These are phyloP conservation scores for Spergularia azorica DNA, from an alignment of 179 eudicot genomes.

Conservation along the genomic window DNA sequence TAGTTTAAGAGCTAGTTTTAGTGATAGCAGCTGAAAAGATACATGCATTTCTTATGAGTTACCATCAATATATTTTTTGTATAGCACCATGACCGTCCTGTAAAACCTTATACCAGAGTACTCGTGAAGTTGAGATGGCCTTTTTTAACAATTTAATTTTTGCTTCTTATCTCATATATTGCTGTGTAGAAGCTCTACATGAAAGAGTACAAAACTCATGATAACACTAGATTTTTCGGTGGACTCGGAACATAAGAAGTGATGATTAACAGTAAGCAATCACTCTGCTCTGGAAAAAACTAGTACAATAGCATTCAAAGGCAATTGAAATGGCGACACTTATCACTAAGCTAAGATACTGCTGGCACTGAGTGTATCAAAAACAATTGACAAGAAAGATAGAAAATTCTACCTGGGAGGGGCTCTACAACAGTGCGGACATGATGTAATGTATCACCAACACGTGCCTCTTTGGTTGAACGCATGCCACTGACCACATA, in stretches of 20 bases:
- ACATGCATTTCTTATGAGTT: not conserved
- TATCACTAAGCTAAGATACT: not conserved
- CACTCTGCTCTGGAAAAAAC: not conserved
- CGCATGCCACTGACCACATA: slow-evolving; percentile 97
- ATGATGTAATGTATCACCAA: slow-evolving; percentile 87
- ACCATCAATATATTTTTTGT: not conserved
- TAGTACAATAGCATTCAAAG: not conserved
- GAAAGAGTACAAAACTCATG: not conserved
- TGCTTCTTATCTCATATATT: slow-evolving; percentile 5
- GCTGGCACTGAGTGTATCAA: not conserved
- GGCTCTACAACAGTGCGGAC: slow-evolving; percentile 60
- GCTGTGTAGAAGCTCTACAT: not conserved
- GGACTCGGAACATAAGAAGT: not conserved
- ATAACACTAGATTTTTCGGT: not conserved
- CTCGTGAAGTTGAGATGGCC: not conserved
- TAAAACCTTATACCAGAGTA: not conserved
- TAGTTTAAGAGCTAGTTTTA: too few species aligned
- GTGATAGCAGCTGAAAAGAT: too few species aligned
- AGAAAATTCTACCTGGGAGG: slow-evolving; percentile 68
- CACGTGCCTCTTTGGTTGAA: slow-evolving; percentile 91
- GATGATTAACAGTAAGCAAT: not conserved
- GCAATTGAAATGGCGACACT: not conserved
- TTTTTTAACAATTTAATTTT: not conserved
- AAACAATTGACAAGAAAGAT: not conserved
- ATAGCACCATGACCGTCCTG: not conserved